Base-by-base conservation (phyloP, 805 yeast species). In the Pachysolen tannophilus region DNA sequence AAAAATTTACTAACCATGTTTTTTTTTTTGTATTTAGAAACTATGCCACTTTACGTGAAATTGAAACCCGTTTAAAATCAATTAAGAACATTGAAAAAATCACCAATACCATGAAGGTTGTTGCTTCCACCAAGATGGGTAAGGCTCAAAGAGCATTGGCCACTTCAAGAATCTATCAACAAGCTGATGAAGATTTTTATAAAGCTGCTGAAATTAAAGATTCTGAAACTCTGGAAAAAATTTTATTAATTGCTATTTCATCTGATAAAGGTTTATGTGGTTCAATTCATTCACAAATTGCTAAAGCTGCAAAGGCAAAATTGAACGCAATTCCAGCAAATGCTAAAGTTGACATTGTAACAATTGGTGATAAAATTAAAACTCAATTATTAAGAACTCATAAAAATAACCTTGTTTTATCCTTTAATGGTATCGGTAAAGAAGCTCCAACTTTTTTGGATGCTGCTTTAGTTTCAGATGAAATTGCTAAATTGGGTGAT, bases 251-350 rank as follows among this genome's bases (percentile, higher is more conserved):
- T 55, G 96, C 88, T 40, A 77, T 87, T 45, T 82, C 97, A 32
- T 86, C 96, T 41, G 98, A 92, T 70, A 92, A 92, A 72, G 98
- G 98, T 59, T 76, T 92, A 54, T 92, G 98, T 76, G 98, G 98
- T 53, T 88, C 97, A 32, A 86, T 92, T 58, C 98, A 92, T 71
- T 78, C 98, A 35, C 95, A 85, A 68, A 67, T 90, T 52, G 82
- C 96, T 51, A 87, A 90, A 68, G 77, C 82, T 44, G 82, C 95
- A 43, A 85, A 94, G 68, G 56, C 49, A 45, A 75, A 78, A 65
- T 56, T 79, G 39, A 67, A 54, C 23, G 82, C 72, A 52, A 60
- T 71, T 52, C 76, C 83, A 48, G n/a, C n/a, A n/a, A 72, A 72
- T 43, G 75, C 81, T 42, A 37, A 33, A 19, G 14, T 37, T 30